Conservation (phyloP, 1,139 yeast species). For the Suhomyces guaymorum region DNA sequence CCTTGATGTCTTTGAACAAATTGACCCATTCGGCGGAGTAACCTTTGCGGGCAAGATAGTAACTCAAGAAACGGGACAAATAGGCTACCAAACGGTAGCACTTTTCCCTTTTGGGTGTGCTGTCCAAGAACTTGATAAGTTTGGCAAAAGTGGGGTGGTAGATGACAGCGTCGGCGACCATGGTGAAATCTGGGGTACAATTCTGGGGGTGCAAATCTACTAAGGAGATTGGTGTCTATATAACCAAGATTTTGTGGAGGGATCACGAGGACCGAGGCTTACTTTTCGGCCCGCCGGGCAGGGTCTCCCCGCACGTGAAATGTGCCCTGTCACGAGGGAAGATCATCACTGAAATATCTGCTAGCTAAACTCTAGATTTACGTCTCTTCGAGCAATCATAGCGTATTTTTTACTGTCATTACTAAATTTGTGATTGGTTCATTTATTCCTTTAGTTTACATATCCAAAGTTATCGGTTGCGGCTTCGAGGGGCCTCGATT, state of each 20-base stretch:
- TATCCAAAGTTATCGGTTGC: too few relatives aligned
- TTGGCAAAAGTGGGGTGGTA: slow-evolving; percentile 76
- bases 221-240: background rate
- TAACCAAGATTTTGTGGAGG: slow-evolving; percentile 4
- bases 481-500: too few relatives aligned
- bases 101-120: slow-evolving; percentile 73
- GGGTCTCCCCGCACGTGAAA: slow-evolving; percentile 7
- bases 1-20: slow-evolving; percentile 53
- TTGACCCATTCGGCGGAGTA: slow-evolving; percentile 51
- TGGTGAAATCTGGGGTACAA: too few relatives aligned
- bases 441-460: too few relatives aligned
- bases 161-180: slow-evolving; percentile 67
- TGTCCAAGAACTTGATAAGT: slow-evolving; percentile 63
- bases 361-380: too few relatives aligned
- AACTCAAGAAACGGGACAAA: slow-evolving; percentile 70
- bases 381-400: too few relatives aligned
- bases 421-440: too few relatives aligned
- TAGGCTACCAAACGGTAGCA: slow-evolving; percentile 79
- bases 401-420: too few relatives aligned
- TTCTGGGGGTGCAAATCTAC: too few relatives aligned
- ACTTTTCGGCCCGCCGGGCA: slow-evolving; percentile 5
- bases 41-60: slow-evolving; percentile 63
- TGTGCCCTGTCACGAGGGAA: too few relatives aligned
- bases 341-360: too few relatives aligned
- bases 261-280: slow-evolving; percentile 8